Base-by-base conservation (phyloP, 208 protist genomes). In the Crithidia sp. region DNA sequence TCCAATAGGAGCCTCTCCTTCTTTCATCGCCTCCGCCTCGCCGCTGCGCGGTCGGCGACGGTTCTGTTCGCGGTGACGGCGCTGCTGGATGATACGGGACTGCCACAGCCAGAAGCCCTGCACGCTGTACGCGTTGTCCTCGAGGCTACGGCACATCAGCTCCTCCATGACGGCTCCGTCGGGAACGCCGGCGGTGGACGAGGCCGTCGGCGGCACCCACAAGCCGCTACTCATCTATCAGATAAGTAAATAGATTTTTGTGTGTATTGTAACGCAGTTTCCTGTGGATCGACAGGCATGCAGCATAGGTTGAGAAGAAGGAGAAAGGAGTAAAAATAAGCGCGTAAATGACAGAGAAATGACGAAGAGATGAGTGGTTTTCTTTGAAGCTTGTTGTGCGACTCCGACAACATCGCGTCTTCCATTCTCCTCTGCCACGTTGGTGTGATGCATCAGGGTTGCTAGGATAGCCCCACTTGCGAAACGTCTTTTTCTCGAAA, bases 101-200 rank as follows among this genome's bases (percentile, higher is more conserved):
- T 82, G 77, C 70, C 77, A 82, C 12, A 82, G 67, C 71, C 65
- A 77, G 37, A 76, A 82, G 4, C 77, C 77, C 49, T 76, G 71
- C 67, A 74, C 37, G 61, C 77, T 82, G 58, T 74, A 82, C 41
- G 50, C 41, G 67, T 82, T 82, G 40, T 76, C 77, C 57, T 82
- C 71, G 6, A 82, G 64, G 36, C 71, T 71, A 39, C 77, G 67
- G 4, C 54, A 61, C 66, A 82, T 54, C 12, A 77, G 36, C 52
- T 74, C 69, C 45, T 82, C 71, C 67, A 82, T 44, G n/a, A 36
- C 74, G 39, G 58, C 67, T 2, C 74, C 74, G 19, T 50, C 50
- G 17, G 63, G 62, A 36, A 74, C 54, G 45, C 59, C 64, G 4
- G 59, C 13, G 19, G 73, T 7, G 17, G 66, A 53, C 4, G 74